Conservation (phyloP, 176 grass and related monocot species). For the Ensete ventricosum region DNA sequence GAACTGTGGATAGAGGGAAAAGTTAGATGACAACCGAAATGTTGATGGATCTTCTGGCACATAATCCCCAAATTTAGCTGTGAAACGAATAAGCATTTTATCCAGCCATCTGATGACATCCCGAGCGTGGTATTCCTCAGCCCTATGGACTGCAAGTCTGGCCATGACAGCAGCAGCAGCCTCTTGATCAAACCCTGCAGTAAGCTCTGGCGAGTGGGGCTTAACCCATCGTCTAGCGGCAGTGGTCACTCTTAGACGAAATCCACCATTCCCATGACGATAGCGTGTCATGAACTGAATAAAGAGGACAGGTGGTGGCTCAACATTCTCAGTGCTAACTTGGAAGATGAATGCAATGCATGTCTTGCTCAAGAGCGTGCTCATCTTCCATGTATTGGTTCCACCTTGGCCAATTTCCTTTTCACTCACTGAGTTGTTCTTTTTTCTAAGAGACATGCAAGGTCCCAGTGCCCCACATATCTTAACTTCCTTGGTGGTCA, state of each 20-base stretch:
- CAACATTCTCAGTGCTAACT: slow-evolving; percentile 51
- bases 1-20: slow-evolving; percentile 92
- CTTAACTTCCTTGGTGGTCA: slow-evolving; percentile 86
- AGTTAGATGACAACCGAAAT: slow-evolving; percentile 73
- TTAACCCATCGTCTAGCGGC: slow-evolving; percentile 89
- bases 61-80: slow-evolving; percentile 95
- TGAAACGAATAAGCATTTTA: slow-evolving; percentile 99
- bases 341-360: slow-evolving; percentile 85
- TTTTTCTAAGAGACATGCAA: slow-evolving; percentile 53
- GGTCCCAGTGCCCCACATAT: slow-evolving; percentile 97
- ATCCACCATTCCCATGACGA: slow-evolving; percentile 61
- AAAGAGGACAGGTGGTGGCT: slow-evolving; percentile 82
- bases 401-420: slow-evolving; percentile 90
- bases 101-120: slow-evolving; percentile 98
- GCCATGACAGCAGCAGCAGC: slow-evolving; percentile 88
- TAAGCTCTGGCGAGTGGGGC: slow-evolving; percentile 65
- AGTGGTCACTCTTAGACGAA: slow-evolving; percentile 73
- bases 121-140: slow-evolving; percentile 70
- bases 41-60: slow-evolving; percentile 88
- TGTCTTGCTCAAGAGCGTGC: slow-evolving; percentile 68
- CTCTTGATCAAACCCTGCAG: slow-evolving; percentile 88
- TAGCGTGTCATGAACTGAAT: slow-evolving; percentile 98
- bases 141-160: slow-evolving; percentile 72
- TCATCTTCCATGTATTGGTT: slow-evolving; percentile 76
- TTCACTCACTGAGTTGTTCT: slow-evolving; percentile 68